Percentiles rank a stretch among this genome's conserved stretches.
These are phyloP conservation scores for Pseudocercospora eumusae DNA, from an alignment of 2,329 filamentous ascomycete species.

Conservation along the genomic window DNA sequence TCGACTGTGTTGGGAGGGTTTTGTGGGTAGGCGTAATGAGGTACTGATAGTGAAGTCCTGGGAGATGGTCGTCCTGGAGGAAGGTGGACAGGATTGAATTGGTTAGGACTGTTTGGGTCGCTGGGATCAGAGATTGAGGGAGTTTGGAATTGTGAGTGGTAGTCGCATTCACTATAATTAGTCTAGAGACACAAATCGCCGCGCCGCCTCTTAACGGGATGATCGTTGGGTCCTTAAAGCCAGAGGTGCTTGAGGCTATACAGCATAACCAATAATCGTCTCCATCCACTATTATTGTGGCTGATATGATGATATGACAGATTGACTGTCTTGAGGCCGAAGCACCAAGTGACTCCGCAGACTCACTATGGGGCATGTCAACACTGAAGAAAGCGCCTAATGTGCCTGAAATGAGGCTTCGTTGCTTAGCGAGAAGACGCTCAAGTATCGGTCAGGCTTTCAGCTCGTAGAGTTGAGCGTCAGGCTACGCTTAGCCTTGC, in stretches of 20 bases:
- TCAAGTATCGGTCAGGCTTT: too few relatives aligned
- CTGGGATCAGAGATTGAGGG: slow-evolving; percentile 10
- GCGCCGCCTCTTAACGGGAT: background rate
- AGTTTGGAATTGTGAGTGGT: background rate
- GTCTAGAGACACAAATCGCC: background rate
- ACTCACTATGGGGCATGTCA: too few relatives aligned
- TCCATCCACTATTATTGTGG: too few relatives aligned
- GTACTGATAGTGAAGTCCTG: background rate
- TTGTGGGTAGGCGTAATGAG: background rate
- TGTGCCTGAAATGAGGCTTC: too few relatives aligned
- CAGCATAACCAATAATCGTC: too few relatives aligned
- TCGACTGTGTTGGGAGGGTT: slow-evolving; percentile 33
- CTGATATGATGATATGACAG: too few relatives aligned
- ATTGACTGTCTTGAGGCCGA: too few relatives aligned
- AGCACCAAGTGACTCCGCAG: too few relatives aligned
- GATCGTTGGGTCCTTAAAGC: background rate
- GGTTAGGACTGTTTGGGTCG: slow-evolving; percentile 31
- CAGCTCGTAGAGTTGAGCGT: too few relatives aligned
- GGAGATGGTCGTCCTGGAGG: background rate
- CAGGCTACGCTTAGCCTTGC: too few relatives aligned
- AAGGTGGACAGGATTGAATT: slow-evolving; percentile 21
- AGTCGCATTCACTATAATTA: background rate
- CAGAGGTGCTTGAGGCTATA: background rate
- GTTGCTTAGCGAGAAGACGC: too few relatives aligned
- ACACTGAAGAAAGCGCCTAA: too few relatives aligned